Conservation (phyloP, 2,329 filamentous ascomycete genomes). For the Tricladium varicosporioides region DNA sequence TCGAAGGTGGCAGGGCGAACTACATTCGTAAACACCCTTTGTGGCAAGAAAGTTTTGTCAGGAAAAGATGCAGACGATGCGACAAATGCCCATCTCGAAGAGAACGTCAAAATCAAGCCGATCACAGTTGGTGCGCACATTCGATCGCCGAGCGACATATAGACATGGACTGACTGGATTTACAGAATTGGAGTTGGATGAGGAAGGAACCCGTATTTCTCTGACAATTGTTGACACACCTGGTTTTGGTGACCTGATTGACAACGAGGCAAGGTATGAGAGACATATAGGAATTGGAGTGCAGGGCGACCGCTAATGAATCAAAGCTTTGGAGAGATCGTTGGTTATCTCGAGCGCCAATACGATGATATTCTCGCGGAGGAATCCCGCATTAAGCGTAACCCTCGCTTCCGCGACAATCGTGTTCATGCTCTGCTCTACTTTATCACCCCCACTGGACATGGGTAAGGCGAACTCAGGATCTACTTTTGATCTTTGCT, state of each 20-base stretch:
- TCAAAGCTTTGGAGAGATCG: conserved; percentile 89
- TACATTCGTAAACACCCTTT: conserved; percentile 99
- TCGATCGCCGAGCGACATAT: conserved; percentile 1
- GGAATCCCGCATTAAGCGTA: conserved; percentile 99
- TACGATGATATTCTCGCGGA: conserved; percentile 99
- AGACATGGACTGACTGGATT: conserved; percentile 34
- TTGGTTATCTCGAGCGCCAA: conserved; percentile 97
- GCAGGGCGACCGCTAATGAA: conserved; percentile 28
- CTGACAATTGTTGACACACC: conserved; percentile 98
- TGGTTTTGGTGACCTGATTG: conserved; percentile 97
- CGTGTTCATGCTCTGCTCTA: conserved; percentile 97
- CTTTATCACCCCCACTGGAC: conserved; percentile 98
- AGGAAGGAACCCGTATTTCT: conserved; percentile 97
- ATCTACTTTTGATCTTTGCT: conserved; percentile 8
- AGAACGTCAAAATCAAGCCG: conserved; percentile 97
- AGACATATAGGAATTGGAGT: conserved; percentile 1
- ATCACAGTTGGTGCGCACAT: conserved; percentile 82
- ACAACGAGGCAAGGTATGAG: conserved; percentile 91
- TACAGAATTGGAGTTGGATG: conserved; percentile 87
- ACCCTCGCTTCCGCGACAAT: conserved; percentile 98
- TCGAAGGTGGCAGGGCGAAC: conserved; percentile 69
- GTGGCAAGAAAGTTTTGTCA: conserved; percentile 85
- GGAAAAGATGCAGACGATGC: conserved; percentile 94
- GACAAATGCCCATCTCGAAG: conserved; percentile 83
- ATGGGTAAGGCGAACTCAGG: conserved; percentile 62